Evolutionary conservation across 805 yeast genomes (phyloP).

Genomic region (Pichia insulana): DNA sequence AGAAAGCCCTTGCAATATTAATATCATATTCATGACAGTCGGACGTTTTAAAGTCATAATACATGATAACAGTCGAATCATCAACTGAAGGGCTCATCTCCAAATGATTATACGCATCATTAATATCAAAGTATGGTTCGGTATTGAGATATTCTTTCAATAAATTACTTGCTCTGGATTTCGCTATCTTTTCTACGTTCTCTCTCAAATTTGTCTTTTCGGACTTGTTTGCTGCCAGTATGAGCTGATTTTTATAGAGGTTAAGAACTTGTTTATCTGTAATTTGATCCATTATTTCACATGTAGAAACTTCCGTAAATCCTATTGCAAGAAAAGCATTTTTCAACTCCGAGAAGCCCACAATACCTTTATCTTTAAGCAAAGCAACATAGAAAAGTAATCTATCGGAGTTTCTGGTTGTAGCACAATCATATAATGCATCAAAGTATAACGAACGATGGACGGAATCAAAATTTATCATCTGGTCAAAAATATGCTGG

Average conservation of each 20-base stretch:
- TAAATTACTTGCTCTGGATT: conserved; percentile 28
- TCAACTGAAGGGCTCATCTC: conserved; percentile 46
- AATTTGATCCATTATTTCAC: conserved; percentile 13
- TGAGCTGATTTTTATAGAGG: conserved; percentile 21
- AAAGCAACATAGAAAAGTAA: conserved; percentile 31
- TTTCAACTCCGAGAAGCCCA: conserved; percentile 40
- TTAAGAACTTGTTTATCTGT: conserved; percentile 23
- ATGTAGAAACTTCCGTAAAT: conserved; percentile 18
- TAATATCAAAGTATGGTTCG: conserved; percentile 38
- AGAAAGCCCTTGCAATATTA: conserved; percentile 44
- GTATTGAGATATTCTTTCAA: conserved; percentile 33
- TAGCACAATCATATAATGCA: conserved; percentile 43
- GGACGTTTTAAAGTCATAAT: conserved; percentile 54
- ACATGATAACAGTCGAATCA: conserved; percentile 68
- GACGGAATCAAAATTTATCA: conserved; percentile 34
- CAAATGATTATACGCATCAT: conserved; percentile 43
- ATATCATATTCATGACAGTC: conserved; percentile 38
- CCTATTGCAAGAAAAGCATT: conserved; percentile 23
- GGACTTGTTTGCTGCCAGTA: conserved; percentile 16
- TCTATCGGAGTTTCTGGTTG: conserved; percentile 37
- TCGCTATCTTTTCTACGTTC: conserved; percentile 32
- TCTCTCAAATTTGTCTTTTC: conserved; percentile 29
- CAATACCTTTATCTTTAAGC: conserved; percentile 41
- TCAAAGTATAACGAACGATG: conserved; percentile 48
- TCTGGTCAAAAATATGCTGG: conserved; percentile 37